Evolutionary conservation across 2,329 filamentous ascomycete genomes (phyloP).

Genomic region (Cladosporium sp.): DNA sequence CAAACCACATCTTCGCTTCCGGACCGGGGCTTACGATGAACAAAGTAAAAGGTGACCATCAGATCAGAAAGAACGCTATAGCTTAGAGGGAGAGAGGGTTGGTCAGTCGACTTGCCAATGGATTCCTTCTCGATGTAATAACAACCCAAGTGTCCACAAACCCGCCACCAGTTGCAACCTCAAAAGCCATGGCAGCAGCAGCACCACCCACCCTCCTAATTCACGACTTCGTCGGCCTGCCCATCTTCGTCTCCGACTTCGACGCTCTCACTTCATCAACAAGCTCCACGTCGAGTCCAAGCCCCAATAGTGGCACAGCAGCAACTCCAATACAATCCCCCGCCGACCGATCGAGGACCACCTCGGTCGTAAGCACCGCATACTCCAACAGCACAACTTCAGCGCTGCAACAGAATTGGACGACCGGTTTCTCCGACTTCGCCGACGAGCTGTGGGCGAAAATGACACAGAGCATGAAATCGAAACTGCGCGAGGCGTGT

Average conservation of each 20-base stretch:
- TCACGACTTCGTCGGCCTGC: constrained; percentile 23
- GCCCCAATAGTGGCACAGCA: neutral
- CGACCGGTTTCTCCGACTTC: constrained; percentile 18
- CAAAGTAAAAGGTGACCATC: neutral
- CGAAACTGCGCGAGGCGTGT: constrained; percentile 25
- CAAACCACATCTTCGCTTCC: neutral
- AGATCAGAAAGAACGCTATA: no score
- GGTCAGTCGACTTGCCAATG: no score
- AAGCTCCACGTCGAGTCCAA: neutral
- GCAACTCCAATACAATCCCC: neutral
- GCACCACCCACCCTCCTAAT: neutral
- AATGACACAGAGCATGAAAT: constrained; percentile 22
- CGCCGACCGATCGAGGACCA: neutral
- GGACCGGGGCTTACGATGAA: neutral
- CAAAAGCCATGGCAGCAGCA: neutral
- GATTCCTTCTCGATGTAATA: no score
- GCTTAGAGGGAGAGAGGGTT: no score
- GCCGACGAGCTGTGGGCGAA: constrained; percentile 18
- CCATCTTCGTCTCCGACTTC: constrained; percentile 24
- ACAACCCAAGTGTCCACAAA: no score
- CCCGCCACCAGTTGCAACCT: no score
- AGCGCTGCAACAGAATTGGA: constrained; percentile 6
- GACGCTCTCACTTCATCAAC: constrained; percentile 13
- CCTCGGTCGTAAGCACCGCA: neutral
- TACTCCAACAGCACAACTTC: neutral